phyloP scores from a whole-genome alignment of 805 yeast genomes.

The Candida succiphila region DNA sequence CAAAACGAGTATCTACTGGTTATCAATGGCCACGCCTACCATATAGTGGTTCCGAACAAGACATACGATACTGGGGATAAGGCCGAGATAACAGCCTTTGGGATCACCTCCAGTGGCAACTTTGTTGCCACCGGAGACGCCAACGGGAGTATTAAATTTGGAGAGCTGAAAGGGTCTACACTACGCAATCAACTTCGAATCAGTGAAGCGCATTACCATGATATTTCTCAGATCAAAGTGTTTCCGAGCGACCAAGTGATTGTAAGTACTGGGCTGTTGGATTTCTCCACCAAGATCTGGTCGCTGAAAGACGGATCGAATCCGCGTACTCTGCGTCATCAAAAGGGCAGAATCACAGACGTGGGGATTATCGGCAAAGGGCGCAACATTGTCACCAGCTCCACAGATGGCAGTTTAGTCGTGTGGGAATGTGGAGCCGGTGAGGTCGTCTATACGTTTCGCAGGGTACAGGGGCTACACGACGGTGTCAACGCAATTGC shows the following conservation, averaged over 20 bases:
- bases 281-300: conserved; percentile 56
- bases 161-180: conserved; percentile 1
- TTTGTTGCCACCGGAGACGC: conserved; percentile 8
- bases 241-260: conserved; percentile 62
- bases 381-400: conserved; percentile 50
- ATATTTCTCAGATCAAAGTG: conserved; percentile 32
- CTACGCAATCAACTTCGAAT: background rate
- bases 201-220: conserved; percentile 38
- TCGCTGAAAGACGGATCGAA: conserved; percentile 33
- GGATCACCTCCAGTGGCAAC: conserved; percentile 2
- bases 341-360: conserved; percentile 37
- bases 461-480: conserved; percentile 21
- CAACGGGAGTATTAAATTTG: conserved; percentile 8
- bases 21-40: background rate
- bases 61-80: background rate
- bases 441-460: conserved; percentile 27
- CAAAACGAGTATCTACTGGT: background rate
- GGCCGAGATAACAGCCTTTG: conserved; percentile 1
- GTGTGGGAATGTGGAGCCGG: conserved; percentile 70
- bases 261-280: conserved; percentile 44
- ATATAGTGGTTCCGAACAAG: background rate
- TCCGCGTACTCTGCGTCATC: conserved; percentile 43
- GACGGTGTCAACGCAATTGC: conserved; percentile 26
- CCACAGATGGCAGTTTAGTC: conserved; percentile 42
- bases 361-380: conserved; percentile 51